Conservation (phyloP, 768 basidiomycete species). For the Austroboletus eburneus region DNA sequence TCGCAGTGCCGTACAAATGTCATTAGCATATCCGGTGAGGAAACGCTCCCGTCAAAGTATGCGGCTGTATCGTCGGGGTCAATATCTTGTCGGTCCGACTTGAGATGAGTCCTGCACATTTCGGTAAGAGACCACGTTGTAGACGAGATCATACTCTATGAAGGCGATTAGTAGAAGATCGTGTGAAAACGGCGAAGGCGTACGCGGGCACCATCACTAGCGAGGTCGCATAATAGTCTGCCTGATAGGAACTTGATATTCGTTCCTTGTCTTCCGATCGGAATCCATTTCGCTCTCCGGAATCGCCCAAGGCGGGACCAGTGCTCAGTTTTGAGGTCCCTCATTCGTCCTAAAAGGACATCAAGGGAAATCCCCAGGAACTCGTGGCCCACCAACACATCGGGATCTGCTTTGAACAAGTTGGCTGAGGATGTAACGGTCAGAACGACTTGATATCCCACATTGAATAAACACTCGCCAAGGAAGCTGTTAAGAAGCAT, state of each 20-base stretch:
- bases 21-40: conserved; percentile 70
- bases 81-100: conserved; percentile 84
- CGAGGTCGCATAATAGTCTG: conserved; percentile 85
- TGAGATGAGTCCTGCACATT: conserved; percentile 91
- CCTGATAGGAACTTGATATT: conserved; percentile 84
- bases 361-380: conserved; percentile 89
- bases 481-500: conserved; percentile 81
- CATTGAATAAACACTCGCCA: conserved; percentile 39
- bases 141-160: conserved; percentile 90
- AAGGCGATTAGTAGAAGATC: neutral
- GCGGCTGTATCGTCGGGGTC: conserved; percentile 92
- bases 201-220: conserved; percentile 93
- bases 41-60: conserved; percentile 82
- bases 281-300: conserved; percentile 77
- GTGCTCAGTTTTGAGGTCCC: conserved; percentile 84
- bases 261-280: conserved; percentile 74
- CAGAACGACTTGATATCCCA: neutral
- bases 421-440: conserved; percentile 41
- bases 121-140: conserved; percentile 98
- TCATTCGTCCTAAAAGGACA: conserved; percentile 86
- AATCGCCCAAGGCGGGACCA: conserved; percentile 95
- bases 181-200: conserved; percentile 8
- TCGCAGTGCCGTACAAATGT: conserved; percentile 93
- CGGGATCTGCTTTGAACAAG: conserved; percentile 85
- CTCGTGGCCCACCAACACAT: conserved; percentile 92